These are phyloP conservation scores for Aspergillus quadrilineatus DNA, from an alignment of 2,329 filamentous ascomycete species.

Conservation along the genomic window DNA sequence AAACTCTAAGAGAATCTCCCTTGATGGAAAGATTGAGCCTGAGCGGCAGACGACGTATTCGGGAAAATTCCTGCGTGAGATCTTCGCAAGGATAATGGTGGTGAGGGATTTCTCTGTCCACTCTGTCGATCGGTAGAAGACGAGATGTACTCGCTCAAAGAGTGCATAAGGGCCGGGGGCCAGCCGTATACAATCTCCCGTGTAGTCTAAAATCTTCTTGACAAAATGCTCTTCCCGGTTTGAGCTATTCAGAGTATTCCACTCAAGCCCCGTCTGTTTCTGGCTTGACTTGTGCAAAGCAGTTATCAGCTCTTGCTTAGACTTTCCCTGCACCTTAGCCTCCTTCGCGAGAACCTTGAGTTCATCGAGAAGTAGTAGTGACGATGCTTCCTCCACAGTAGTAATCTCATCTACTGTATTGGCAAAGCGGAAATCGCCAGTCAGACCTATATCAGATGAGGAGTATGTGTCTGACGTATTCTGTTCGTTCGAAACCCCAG, in stretches of 20 bases:
- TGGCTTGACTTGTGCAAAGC: slow-evolving; percentile 73
- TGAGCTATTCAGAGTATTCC: slow-evolving; percentile 40
- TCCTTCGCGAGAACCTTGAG: slow-evolving; percentile 82
- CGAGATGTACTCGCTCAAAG: slow-evolving; percentile 90
- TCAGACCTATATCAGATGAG: slow-evolving; percentile 49
- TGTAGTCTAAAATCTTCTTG: slow-evolving; percentile 71
- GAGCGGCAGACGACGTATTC: slow-evolving; percentile 87
- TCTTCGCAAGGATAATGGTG: slow-evolving; percentile 89
- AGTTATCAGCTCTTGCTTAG: slow-evolving; percentile 74
- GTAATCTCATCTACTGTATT: slow-evolving; percentile 75
- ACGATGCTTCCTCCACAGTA: slow-evolving; percentile 78
- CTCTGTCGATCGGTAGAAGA: slow-evolving; percentile 93
- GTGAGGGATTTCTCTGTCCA: slow-evolving; percentile 98
- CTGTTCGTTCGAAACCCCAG: slow-evolving; percentile 31
- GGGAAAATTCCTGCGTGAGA: slow-evolving; percentile 82
- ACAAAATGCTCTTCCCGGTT: slow-evolving; percentile 75
- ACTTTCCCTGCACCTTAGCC: slow-evolving; percentile 81
- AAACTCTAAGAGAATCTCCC: slow-evolving; percentile 76
- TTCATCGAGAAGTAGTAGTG: slow-evolving; percentile 81
- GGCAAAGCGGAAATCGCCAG: slow-evolving; percentile 69
- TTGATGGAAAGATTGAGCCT: slow-evolving; percentile 79
- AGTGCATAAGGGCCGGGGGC: slow-evolving; percentile 70
- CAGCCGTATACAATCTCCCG: slow-evolving; percentile 81
- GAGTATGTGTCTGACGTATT: slow-evolving; percentile 48
- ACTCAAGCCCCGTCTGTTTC: slow-evolving; percentile 72